Base-by-base conservation (phyloP, 2,329 filamentous ascomycete species). In the Zymoseptoria passerinii region DNA sequence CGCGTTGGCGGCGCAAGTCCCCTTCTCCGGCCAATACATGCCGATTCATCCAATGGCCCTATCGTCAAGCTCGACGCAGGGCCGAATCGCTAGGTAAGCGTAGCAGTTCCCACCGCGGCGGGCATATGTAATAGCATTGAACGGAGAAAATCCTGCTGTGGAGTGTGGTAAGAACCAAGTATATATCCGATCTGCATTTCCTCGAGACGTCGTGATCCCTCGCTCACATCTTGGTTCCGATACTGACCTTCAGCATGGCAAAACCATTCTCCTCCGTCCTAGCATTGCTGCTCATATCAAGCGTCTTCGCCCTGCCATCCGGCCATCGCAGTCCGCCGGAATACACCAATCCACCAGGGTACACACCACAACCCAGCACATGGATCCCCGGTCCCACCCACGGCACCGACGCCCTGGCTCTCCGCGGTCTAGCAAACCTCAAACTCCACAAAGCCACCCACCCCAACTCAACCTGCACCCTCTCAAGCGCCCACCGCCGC, bases 401-500 rank as follows among this genome's bases (percentile, higher is more conserved):
- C 23, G 52, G 40, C 1, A 40, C 28, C 23, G 52, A 54, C 16
- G 8, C n/a, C 2, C n/a, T 48, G 10, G 50, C 50, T 4, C 13
- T 8, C 7, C n/a, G 18, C 0, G 50, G 50, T 7, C 23, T 52
- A 3, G n/a, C 23, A 2, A 52, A 52, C 13, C 28, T 48, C 16
- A 16, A 3, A 16, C 16, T 29, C 10, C 35, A 54, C 52, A 19
- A 29, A 13, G 27, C 27, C 7, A 54, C 52, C 27, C 23, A 52
- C 13, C 9, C 18, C 3, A 54, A 54, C 28, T 23, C 16, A 9
- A 54, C 19, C 48, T 62, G 60, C 50, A 62, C 60, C 0, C 57
- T 75, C 16, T 57, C 70, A 5, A 78, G 75, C 57, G 71, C 71
- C 1, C 66, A 68, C 2, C 65, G 77, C 3, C 70, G 77, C 52